These are phyloP conservation scores for Cyclotella kingstonii DNA, from an alignment of 108 stramenopile genomes.

Conservation along the genomic window DNA sequence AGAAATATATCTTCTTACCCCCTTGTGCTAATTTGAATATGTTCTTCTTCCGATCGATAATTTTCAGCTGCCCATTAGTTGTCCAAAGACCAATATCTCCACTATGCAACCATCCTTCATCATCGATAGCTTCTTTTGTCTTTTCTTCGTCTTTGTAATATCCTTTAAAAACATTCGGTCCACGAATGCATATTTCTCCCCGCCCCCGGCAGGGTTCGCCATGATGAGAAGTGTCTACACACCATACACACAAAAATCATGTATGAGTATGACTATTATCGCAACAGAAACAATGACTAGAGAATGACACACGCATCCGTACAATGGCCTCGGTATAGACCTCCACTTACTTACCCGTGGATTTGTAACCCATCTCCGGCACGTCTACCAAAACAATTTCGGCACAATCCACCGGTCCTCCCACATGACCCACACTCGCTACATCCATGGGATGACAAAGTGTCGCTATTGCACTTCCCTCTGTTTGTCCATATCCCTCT, in stretches of 20 bases:
- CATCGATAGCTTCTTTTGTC: slow-evolving; percentile 88
- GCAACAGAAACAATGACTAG: neutral
- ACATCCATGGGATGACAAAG: slow-evolving; percentile 69
- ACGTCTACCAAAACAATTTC: slow-evolving; percentile 91
- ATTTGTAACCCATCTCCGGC: slow-evolving; percentile 93
- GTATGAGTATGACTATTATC: too few species aligned
- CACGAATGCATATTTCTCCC: slow-evolving; percentile 95
- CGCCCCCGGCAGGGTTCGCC: slow-evolving; percentile 82
- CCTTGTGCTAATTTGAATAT: slow-evolving; percentile 97
- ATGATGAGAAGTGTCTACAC: slow-evolving; percentile 66
- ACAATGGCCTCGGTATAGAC: too few species aligned
- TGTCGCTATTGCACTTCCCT: slow-evolving; percentile 82
- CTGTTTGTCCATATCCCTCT: slow-evolving; percentile 98
- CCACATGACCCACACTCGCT: slow-evolving; percentile 91
- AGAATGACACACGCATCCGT: too few species aligned
- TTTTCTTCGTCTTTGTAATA: slow-evolving; percentile 97
- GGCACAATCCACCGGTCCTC: slow-evolving; percentile 75
- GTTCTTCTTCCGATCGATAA: slow-evolving; percentile 98
- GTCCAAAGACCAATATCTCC: slow-evolving; percentile 98
- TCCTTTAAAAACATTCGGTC: slow-evolving; percentile 91
- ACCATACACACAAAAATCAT: neutral
- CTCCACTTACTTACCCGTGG: slow-evolving; percentile 51
- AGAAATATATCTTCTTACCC: slow-evolving; percentile 28
- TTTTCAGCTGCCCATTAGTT: slow-evolving; percentile 84
- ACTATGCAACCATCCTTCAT: slow-evolving; percentile 94